phyloP scores from a whole-genome alignment of 805 yeast species.

The Maudiozyma serrabonitensis region DNA sequence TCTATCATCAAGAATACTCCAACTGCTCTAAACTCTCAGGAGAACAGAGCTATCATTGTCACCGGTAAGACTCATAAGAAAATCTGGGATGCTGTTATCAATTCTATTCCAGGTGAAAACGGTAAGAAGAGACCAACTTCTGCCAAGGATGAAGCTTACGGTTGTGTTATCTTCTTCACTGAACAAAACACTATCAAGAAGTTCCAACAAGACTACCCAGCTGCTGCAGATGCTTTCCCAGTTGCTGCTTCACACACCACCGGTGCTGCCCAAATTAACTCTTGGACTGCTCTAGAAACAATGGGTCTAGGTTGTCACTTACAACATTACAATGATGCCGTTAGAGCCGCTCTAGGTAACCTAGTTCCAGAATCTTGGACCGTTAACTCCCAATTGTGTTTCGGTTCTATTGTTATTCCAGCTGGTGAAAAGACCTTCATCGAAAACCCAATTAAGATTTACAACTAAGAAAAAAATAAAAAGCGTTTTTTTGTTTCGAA shows the following conservation, averaged over 20 bases:
- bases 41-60: constrained; percentile 35
- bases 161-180: constrained; percentile 41
- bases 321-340: constrained; percentile 43
- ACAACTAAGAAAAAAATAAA: constrained; percentile 9
- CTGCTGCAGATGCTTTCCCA: constrained; percentile 37
- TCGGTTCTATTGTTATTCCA: constrained; percentile 36
- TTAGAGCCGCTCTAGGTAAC: constrained; percentile 32
- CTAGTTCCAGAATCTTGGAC: constrained; percentile 36
- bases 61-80: constrained; percentile 37
- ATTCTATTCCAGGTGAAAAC: constrained; percentile 31
- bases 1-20: constrained; percentile 40
- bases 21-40: constrained; percentile 42
- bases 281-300: constrained; percentile 39
- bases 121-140: constrained; percentile 36
- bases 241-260: constrained; percentile 37
- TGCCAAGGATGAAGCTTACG: constrained; percentile 37
- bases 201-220: constrained; percentile 35
- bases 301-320: constrained; percentile 41
- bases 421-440: constrained; percentile 34
- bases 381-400: constrained; percentile 41
- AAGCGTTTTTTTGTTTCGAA: too few species aligned
- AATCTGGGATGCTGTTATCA: constrained; percentile 37
- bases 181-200: constrained; percentile 33
- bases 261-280: constrained; percentile 41
- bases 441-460: constrained; percentile 35